Evolutionary conservation across 2,329 filamentous ascomycete species (phyloP).

Genomic region (Falciphora oryzae): DNA sequence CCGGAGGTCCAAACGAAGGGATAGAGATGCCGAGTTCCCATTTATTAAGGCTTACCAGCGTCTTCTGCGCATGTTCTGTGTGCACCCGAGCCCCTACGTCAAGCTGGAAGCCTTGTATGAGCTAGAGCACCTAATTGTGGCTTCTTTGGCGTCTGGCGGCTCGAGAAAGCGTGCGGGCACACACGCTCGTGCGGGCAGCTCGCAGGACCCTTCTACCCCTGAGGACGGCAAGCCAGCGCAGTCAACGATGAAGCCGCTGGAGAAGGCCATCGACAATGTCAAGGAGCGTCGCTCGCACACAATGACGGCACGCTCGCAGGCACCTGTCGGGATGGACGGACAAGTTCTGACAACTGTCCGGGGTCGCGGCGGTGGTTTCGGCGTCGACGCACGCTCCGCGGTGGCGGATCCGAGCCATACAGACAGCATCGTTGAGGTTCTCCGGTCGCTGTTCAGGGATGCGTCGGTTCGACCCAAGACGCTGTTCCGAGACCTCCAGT

Average conservation of each 20-base stretch:
- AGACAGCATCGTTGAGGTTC: slow-evolving; percentile 59
- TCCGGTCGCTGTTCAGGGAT: slow-evolving; percentile 63
- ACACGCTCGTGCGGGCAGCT: slow-evolving; percentile 21
- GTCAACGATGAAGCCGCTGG: slow-evolving; percentile 40
- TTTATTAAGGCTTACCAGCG: slow-evolving; percentile 76
- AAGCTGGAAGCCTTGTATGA: slow-evolving; percentile 83
- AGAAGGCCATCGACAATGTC: slow-evolving; percentile 64
- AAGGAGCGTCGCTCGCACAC: slow-evolving; percentile 61
- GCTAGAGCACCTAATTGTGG: slow-evolving; percentile 73
- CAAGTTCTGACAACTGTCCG: neutral
- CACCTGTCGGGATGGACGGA: neutral
- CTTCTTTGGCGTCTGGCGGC: slow-evolving; percentile 59
- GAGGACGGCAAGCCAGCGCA: slow-evolving; percentile 6
- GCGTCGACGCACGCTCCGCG: neutral
- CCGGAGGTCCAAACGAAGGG: slow-evolving; percentile 24
- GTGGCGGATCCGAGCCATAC: slow-evolving; percentile 44
- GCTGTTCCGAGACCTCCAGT: slow-evolving; percentile 75
- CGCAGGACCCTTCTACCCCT: slow-evolving; percentile 10
- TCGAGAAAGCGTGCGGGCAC: slow-evolving; percentile 29
- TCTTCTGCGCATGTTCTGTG: slow-evolving; percentile 78
- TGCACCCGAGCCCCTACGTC: slow-evolving; percentile 78
- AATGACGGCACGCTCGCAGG: slow-evolving; percentile 31
- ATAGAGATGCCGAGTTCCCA: slow-evolving; percentile 56
- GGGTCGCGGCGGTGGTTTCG: neutral
- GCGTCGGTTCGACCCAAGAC: slow-evolving; percentile 68